Percentiles rank a stretch among this genome's conserved stretches.
phyloP scores from a whole-genome alignment of 257 asterid species.

The Nicotiana obtusifolia region DNA sequence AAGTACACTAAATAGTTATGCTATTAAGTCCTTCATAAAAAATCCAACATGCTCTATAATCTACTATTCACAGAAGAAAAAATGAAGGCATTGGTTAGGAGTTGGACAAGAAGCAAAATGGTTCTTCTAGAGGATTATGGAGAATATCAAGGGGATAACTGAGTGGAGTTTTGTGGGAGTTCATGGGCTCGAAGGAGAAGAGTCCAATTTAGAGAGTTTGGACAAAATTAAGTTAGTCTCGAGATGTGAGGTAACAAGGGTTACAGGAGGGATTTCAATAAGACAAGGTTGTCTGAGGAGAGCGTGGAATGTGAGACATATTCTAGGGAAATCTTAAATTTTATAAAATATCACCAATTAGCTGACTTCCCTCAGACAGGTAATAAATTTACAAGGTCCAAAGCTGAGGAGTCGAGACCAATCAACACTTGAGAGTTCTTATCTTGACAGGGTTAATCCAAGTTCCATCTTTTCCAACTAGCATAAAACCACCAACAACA shows the following conservation, averaged over 20 bases:
- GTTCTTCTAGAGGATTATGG: neutral
- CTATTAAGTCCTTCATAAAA: neutral
- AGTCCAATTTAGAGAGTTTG: neutral
- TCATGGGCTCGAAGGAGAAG: neutral
- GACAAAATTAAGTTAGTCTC: neutral
- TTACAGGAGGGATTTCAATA: neutral
- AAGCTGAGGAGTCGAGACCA: neutral
- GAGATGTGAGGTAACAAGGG: neutral
- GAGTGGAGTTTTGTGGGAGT: neutral
- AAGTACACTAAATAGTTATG: neutral
- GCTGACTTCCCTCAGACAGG: neutral
- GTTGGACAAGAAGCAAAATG: neutral
- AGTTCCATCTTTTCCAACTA: no score
- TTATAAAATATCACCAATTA: neutral
- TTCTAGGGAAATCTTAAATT: neutral
- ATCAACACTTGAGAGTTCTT: neutral
- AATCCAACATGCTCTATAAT: neutral
- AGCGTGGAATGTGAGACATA: neutral
- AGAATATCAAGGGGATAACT: neutral
- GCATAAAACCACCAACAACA: no score
- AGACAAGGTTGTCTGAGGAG: neutral
- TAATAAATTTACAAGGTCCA: neutral
- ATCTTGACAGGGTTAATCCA: no score
- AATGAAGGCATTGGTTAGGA: neutral
- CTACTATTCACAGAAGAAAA: neutral